Conservation (phyloP, 768 basidiomycete species). For the Boletellus sp. region DNA sequence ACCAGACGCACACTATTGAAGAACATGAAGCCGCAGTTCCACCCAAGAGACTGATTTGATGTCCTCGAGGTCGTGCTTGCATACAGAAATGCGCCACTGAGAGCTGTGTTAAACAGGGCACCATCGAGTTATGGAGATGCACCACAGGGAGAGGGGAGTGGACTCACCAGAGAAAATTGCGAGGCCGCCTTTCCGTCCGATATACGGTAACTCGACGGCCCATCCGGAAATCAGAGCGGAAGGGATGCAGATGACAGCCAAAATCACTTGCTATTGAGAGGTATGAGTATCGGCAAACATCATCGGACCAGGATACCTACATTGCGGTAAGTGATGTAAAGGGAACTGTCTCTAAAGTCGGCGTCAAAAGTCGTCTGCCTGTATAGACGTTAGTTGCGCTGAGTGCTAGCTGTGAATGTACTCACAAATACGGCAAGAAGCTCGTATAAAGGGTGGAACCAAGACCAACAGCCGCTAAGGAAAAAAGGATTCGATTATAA, state of each 20-base stretch:
- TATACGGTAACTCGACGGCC: constrained; percentile 58
- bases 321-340: constrained; percentile 72
- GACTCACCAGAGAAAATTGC: constrained; percentile 59
- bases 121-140: constrained; percentile 41
- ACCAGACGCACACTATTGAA: constrained; percentile 47
- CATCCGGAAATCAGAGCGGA: constrained; percentile 70
- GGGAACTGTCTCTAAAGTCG: constrained; percentile 64
- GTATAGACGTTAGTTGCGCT: background rate
- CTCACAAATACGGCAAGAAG: constrained; percentile 52
- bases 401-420: background rate
- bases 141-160: constrained; percentile 6
- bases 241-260: constrained; percentile 65
- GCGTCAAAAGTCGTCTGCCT: constrained; percentile 64
- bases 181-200: constrained; percentile 68
- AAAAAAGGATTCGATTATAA: background rate
- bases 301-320: constrained; percentile 29
- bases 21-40: constrained; percentile 77
- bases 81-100: too few species aligned
- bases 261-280: constrained; percentile 56
- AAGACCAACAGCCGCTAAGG: constrained; percentile 64
- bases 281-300: background rate
- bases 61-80: too few species aligned
- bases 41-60: too few species aligned
- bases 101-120: constrained; percentile 47
- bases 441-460: constrained; percentile 65